Base-by-base conservation (phyloP, 345 rosid species). In the Citrus australasica region DNA sequence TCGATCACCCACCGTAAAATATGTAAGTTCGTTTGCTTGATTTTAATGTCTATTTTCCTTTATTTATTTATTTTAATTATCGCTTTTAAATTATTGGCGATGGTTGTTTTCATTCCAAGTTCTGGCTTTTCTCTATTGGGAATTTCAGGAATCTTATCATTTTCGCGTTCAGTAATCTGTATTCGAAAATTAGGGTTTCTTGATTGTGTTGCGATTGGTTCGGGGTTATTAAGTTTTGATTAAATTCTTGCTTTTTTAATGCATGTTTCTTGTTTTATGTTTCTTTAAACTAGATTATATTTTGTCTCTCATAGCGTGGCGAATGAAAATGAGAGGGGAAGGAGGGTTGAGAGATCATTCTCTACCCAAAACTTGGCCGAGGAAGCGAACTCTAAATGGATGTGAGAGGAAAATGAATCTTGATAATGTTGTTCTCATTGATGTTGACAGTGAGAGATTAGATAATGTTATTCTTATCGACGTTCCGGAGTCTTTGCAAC, bases 391-490 rank as follows among this genome's bases (percentile, higher is more conserved):
- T 27, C 73, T 78, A 25, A 82, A 75, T 63, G 75, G 90, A 59
- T 80, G 86, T 71, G 71, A 71, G 58, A 83, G 75, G 63, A 82
- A 84, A 53, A 82, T 84, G 64, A 77, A 80, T 67, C 32, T 66
- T 11, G 86, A 90, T 72, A 84, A 92, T 83, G 78, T 89, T 79
- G 85, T 90, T 75, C 30, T 90, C 71, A 86, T 92, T 68, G 98
- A 93, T 81, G 93, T 90, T 77, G 93, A 89, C n/a, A 56, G 83
- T 77, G 91, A 89, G 77, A 70, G 51, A 11, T 30, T 33, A 37
- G 92, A 90, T 78, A 84, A 84, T 74, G 97, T 90, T 56, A 84
- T 89, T 62, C 74, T 87, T 75, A 73, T 93, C 59, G 98, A 94
- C 84, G 88, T 53, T 51, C 91, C 92, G 0, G 90, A 92, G 84